Percentiles rank a stretch among this genome's conserved stretches.
Evolutionary conservation across 108 stramenopile species (phyloP).

Genomic region (Mayamaea pseudoterrestris): DNA sequence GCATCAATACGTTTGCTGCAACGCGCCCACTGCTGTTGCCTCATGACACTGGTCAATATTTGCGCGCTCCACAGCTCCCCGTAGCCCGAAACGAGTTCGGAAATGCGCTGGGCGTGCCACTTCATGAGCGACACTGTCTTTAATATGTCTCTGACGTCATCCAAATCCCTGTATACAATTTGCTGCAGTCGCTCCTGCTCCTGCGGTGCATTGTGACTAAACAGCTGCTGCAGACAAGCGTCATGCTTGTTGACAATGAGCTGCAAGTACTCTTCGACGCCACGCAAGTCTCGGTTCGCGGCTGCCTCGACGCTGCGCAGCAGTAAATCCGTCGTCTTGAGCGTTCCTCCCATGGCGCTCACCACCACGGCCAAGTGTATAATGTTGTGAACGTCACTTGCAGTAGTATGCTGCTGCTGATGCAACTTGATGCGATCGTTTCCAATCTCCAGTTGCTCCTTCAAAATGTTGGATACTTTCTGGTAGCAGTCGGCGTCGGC

Average conservation of each 20-base stretch:
- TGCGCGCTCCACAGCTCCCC: conserved; percentile 84
- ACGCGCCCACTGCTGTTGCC: conserved; percentile 6
- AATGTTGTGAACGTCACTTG: neutral
- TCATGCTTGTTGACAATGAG: conserved; percentile 33
- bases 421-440: conserved; percentile 1
- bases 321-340: conserved; percentile 83
- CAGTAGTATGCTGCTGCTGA: neutral
- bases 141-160: conserved; percentile 64
- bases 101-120: conserved; percentile 49
- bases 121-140: conserved; percentile 76
- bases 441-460: conserved; percentile 25
- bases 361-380: conserved; percentile 48
- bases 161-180: conserved; percentile 40
- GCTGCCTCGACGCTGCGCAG: conserved; percentile 50
- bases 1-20: neutral
- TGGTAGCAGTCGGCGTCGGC: conserved; percentile 45
- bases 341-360: conserved; percentile 88
- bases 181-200: conserved; percentile 22
- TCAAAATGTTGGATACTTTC: conserved; percentile 31
- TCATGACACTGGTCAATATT: conserved; percentile 40
- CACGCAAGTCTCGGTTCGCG: conserved; percentile 23
- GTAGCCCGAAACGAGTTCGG: conserved; percentile 64
- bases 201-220: conserved; percentile 6
- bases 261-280: conserved; percentile 23
- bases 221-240: conserved; percentile 28